A percentile compares a stretch with the other conserved stretches of the same genome.
These are phyloP conservation scores for Juglanconis juglandina DNA, from an alignment of 2,329 filamentous ascomycete genomes.

Conservation along the genomic window DNA sequence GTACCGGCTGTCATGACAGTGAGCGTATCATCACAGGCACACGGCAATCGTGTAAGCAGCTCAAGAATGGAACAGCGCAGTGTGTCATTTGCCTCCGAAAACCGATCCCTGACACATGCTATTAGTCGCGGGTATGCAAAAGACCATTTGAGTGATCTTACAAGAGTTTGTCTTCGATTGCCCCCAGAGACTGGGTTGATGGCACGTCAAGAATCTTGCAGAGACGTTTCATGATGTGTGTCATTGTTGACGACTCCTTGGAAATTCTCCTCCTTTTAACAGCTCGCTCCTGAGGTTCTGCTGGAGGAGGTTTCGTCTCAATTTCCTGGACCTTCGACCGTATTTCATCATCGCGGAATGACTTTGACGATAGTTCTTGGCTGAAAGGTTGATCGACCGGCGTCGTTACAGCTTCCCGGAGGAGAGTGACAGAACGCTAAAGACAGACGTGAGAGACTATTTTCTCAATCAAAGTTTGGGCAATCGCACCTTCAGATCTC, in stretches of 20 bases:
- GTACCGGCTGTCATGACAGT: conserved; percentile 10
- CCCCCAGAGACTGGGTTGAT: not conserved
- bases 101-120: conserved; percentile 14
- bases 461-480: conserved; percentile 4
- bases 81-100: conserved; percentile 20
- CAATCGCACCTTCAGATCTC: conserved; percentile 9
- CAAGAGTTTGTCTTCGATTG: conserved; percentile 11
- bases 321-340: conserved; percentile 2
- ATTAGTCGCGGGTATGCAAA: not conserved
- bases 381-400: conserved; percentile 2
- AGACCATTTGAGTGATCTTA: not conserved
- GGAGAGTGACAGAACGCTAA: conserved; percentile 10
- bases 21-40: conserved; percentile 50
- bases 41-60: conserved; percentile 54
- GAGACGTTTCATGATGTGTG: conserved; percentile 4
- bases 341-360: conserved; percentile 10
- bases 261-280: conserved; percentile 9
- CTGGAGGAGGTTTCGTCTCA: not conserved
- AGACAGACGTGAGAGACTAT: not conserved
- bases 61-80: conserved; percentile 30
- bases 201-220: conserved; percentile 1
- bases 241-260: not conserved
- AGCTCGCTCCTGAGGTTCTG: not conserved
- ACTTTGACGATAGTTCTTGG: not conserved
- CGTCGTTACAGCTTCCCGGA: conserved; percentile 1